These are phyloP conservation scores for Eucalyptus curtisii DNA, from an alignment of 345 rosid species.

Conservation along the genomic window DNA sequence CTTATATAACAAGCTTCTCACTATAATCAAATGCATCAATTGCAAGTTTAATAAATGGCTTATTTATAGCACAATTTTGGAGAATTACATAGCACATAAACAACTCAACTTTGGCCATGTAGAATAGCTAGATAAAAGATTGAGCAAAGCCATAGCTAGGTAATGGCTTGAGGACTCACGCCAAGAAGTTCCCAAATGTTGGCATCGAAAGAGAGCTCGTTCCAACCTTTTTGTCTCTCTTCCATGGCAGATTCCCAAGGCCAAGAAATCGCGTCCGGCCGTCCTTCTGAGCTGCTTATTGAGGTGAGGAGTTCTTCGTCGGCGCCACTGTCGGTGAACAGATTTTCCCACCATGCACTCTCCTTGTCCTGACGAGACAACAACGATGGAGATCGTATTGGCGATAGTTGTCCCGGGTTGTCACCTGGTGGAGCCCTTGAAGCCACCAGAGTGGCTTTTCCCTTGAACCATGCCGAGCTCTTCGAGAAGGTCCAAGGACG, in stretches of 20 bases:
- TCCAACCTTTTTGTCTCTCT: not conserved
- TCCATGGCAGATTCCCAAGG: not conserved
- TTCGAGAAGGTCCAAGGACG: not conserved
- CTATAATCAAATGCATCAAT: not conserved
- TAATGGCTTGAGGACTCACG: not conserved
- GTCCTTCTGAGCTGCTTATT: not conserved
- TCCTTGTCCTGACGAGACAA: not conserved
- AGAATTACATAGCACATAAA: not conserved
- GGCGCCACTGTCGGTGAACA: not conserved
- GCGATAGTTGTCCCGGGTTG: not conserved
- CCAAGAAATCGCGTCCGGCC: not conserved
- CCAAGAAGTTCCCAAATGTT: not conserved
- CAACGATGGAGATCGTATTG: not conserved
- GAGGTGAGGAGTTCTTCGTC: not conserved
- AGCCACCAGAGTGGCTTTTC: not conserved
- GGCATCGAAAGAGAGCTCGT: not conserved
- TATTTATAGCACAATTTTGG: not conserved
- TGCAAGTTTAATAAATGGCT: not conserved
- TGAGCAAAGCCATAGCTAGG: not conserved
- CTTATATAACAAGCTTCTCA: not conserved
- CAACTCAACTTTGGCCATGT: not conserved
- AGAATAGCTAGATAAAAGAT: not conserved
- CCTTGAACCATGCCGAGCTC: not conserved
- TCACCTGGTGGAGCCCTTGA: not conserved
- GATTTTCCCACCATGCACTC: not conserved